Base-by-base conservation (phyloP, 495 filamentous ascomycete species). In the Aspergillus incahuasiensis region DNA sequence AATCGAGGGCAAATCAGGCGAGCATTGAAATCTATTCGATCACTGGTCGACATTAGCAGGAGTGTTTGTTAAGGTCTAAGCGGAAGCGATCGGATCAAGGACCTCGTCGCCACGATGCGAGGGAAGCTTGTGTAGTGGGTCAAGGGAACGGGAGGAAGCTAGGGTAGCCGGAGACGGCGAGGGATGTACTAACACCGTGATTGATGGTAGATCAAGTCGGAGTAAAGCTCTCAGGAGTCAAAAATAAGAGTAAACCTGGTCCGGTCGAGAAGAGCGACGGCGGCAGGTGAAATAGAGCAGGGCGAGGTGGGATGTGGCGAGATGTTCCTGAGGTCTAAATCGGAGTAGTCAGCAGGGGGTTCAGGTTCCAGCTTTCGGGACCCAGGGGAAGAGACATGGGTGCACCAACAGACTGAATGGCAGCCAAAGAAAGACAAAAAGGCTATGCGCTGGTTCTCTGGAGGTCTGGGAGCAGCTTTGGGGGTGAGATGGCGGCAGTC, bases 311-410 rank as follows among this genome's bases (percentile, higher is more conserved):
- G 44, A 40, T 55, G 62, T 64, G 62, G 58, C 58, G 50, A 61
- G 35, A 46, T 59, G 58, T 64, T 58, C 62, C 62, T 64, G 62
- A 55, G 48, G 55, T 40, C 48, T 21, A 45, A 58, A 50, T 51
- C 34, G 54, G 43, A 42, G 47, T 54, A 58, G 55, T 61, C 58
- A 64, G 62, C 58, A 64, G 58, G 62, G 58, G 62, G 51, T 50
- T 34, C 45, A 49, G 32, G 52, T 56, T 61, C 54, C 41, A 13
- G 22, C 24, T 43, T 43, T 43, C 35, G 20, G 24, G 54, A 44
- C 28, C 60, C 49, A 50, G 47, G 47, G 49, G 45, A 46, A 45
- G 21, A 45, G 44, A 16, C 6, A 46, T 46, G 43, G 43, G 43
- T 6, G 13, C 28, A 21, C 13, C 47, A 39, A 50, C 48, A 22